phyloP scores from a whole-genome alignment of 352 stramenopile genomes.

The Phytophthora lateralis region DNA sequence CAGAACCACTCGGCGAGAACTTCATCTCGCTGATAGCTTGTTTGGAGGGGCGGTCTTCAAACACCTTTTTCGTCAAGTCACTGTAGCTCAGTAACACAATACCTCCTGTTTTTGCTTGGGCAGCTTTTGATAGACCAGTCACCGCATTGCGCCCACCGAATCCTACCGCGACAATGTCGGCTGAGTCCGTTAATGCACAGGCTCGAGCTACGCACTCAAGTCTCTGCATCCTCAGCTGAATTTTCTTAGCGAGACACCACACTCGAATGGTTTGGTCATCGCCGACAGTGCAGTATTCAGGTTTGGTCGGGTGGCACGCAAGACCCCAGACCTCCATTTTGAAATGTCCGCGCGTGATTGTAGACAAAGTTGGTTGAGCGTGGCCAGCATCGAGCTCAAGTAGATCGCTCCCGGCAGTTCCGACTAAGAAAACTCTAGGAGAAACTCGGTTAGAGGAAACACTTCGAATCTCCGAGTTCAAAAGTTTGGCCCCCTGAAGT shows the following conservation, averaged over 20 bases:
- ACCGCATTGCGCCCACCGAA: conserved; percentile 59
- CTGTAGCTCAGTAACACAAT: conserved; percentile 67
- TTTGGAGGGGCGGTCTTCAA: conserved; percentile 82
- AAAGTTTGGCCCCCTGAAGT: conserved; percentile 24
- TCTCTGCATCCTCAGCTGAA: conserved; percentile 40
- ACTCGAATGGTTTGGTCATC: conserved; percentile 85
- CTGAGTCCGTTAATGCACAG: conserved; percentile 52
- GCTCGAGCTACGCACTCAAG: conserved; percentile 64
- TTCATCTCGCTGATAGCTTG: conserved; percentile 85
- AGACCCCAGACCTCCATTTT: conserved; percentile 85
- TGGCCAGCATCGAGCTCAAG: conserved; percentile 75
- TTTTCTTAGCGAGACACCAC: conserved; percentile 70
- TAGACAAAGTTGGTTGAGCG: conserved; percentile 16
- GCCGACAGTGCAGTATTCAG: conserved; percentile 77
- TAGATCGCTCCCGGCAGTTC: conserved; percentile 87
- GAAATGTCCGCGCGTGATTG: conserved; percentile 66
- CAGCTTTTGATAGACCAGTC: conserved; percentile 24
- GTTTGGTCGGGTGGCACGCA: conserved; percentile 64
- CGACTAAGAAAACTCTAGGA: conserved; percentile 68
- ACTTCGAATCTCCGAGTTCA: conserved; percentile 53
- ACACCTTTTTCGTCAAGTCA: conserved; percentile 65
- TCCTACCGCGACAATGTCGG: conserved; percentile 63
- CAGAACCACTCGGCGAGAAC: conserved; percentile 60
- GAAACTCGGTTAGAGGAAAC: conserved; percentile 41
- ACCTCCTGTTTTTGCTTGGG: conserved; percentile 59